Conservation (phyloP, 2,329 filamentous ascomycete species). For the Fusarium transvaalense region DNA sequence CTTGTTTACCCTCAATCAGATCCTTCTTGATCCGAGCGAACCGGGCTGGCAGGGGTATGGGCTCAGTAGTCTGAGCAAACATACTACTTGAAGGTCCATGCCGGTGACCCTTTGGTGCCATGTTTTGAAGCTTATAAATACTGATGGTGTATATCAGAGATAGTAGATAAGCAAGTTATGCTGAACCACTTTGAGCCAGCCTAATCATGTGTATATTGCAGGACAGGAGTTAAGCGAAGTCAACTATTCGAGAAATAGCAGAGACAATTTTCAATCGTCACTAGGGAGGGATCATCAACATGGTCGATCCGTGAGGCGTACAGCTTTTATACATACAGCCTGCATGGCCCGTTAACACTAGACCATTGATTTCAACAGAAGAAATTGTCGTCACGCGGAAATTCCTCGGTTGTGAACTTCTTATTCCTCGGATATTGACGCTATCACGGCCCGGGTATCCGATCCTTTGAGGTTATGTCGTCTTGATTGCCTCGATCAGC, state of each 20-base stretch:
- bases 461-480: slow-evolving; percentile 16
- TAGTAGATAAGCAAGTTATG: slow-evolving; percentile 7
- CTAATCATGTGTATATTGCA: neutral
- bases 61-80: slow-evolving; percentile 46
- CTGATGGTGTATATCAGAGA: slow-evolving; percentile 4
- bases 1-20: slow-evolving; percentile 56
- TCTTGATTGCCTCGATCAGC: slow-evolving; percentile 8
- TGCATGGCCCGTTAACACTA: slow-evolving; percentile 12
- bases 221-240: slow-evolving; percentile 1
- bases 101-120: slow-evolving; percentile 34
- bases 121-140: slow-evolving; percentile 11
- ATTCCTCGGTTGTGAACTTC: slow-evolving; percentile 44
- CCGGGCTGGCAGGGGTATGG: slow-evolving; percentile 55
- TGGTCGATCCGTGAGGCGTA: slow-evolving; percentile 11
- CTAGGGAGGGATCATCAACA: slow-evolving; percentile 10
- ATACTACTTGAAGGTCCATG: slow-evolving; percentile 47
- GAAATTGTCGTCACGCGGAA: slow-evolving; percentile 31
- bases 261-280: slow-evolving; percentile 4
- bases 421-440: slow-evolving; percentile 44
- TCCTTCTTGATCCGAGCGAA: slow-evolving; percentile 58
- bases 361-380: slow-evolving; percentile 19
- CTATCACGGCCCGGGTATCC: slow-evolving; percentile 44
- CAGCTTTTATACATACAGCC: slow-evolving; percentile 17
- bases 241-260: slow-evolving; percentile 1
- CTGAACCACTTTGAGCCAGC: neutral